A percentile compares a stretch with the other conserved stretches of the same genome.
phyloP scores from a whole-genome alignment of 1,284 basidiomycete genomes.

The Cerioporus squamosus region DNA sequence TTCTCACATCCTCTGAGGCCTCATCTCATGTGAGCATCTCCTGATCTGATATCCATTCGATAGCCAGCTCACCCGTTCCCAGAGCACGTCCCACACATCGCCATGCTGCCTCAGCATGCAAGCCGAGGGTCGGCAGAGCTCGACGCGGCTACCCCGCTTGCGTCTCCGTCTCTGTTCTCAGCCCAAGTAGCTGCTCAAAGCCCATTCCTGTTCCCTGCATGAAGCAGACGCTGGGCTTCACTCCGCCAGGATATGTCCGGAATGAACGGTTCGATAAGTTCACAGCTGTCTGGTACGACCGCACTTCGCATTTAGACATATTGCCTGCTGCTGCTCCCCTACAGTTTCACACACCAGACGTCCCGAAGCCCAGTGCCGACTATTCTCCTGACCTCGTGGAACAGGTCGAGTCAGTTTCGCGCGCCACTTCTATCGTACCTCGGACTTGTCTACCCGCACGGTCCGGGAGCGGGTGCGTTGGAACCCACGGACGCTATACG shows the following conservation, averaged over 20 bases:
- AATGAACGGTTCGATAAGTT: constrained; percentile 6
- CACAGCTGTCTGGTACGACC: constrained; percentile 14
- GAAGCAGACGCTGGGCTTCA: background rate
- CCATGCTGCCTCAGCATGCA: constrained; percentile 9
- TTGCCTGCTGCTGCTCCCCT: constrained; percentile 7
- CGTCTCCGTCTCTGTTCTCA: background rate
- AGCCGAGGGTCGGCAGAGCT: background rate
- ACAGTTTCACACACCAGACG: constrained; percentile 9
- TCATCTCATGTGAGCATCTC: constrained; percentile 8
- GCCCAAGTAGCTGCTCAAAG: background rate
- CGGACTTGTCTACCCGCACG: background rate
- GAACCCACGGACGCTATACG: background rate
- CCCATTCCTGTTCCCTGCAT: constrained; percentile 1
- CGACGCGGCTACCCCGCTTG: background rate
- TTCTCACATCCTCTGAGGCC: constrained; percentile 9
- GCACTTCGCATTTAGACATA: constrained; percentile 15
- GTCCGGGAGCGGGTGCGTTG: background rate
- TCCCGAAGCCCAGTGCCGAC: constrained; percentile 3
- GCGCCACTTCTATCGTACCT: background rate
- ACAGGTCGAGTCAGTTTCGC: constrained; percentile 6
- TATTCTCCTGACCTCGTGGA: constrained; percentile 5
- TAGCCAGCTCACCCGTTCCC: constrained; percentile 2
- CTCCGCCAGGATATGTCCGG: constrained; percentile 1
- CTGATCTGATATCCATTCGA: constrained; percentile 2
- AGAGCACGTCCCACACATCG: background rate